Evolutionary conservation across 2,329 filamentous ascomycete genomes (phyloP).

Genomic region (Diplodia seriata): DNA sequence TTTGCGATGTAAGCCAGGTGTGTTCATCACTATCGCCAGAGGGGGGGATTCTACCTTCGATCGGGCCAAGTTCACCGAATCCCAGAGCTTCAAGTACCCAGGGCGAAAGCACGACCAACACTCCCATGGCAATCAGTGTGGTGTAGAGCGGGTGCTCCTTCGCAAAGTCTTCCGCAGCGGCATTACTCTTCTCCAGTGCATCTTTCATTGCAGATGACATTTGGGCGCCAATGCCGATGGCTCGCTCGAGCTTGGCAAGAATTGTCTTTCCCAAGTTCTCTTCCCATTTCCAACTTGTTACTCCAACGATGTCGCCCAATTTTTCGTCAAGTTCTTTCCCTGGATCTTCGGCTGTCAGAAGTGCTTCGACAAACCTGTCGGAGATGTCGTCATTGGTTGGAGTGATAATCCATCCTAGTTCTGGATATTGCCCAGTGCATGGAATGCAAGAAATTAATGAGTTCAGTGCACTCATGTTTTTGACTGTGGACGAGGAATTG

Average conservation of each 20-base stretch:
- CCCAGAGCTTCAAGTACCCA: not conserved
- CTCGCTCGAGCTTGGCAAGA: not conserved
- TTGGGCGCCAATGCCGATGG: conserved; percentile 1
- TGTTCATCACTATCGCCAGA: too few species aligned
- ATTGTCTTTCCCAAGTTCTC: not conserved
- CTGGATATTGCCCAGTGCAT: not conserved
- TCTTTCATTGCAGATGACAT: not conserved
- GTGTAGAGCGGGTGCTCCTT: not conserved
- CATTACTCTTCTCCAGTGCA: not conserved
- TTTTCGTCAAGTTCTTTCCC: not conserved
- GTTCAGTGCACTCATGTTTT: not conserved
- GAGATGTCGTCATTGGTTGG: not conserved
- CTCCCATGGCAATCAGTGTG: not conserved
- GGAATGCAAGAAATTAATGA: not conserved
- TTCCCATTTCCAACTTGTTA: not conserved
- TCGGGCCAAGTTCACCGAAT: not conserved
- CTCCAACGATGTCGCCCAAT: not conserved
- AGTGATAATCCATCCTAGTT: fast-evolving
- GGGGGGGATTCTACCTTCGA: not conserved
- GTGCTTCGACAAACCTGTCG: not conserved
- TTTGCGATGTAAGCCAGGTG: not conserved
- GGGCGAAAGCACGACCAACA: not conserved
- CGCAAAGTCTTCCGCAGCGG: not conserved
- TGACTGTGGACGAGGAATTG: too few species aligned
- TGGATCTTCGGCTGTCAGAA: not conserved